Conservation (phyloP, 1,284 basidiomycete genomes). For the Xerocomus minutiporus region DNA sequence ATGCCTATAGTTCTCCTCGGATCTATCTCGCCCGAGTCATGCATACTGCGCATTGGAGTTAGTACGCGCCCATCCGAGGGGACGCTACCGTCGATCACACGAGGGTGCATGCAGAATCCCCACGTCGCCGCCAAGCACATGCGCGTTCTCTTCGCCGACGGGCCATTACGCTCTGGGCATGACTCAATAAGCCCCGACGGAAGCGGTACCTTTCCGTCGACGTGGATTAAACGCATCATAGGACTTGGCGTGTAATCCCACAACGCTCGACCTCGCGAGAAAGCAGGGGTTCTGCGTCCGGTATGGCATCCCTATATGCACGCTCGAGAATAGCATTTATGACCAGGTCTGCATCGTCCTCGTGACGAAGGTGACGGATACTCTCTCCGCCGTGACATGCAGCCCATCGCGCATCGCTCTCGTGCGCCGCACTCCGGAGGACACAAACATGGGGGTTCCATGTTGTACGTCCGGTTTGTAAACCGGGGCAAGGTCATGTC, state of each 20-base stretch:
- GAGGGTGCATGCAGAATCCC: not conserved
- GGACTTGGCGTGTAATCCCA: not conserved
- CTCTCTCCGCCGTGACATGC: not conserved
- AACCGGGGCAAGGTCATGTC: not conserved
- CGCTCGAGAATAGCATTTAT: not conserved
- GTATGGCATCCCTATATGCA: no score
- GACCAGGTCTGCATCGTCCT: not conserved
- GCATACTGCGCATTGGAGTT: not conserved
- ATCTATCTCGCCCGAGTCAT: not conserved
- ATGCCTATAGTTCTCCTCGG: not conserved
- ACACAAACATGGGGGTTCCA: not conserved
- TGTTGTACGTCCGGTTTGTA: no score
- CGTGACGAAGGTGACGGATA: not conserved
- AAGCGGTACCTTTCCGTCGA: not conserved
- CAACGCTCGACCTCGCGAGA: not conserved
- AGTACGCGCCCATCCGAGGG: not conserved
- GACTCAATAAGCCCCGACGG: not conserved
- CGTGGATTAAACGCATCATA: not conserved
- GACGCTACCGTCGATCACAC: not conserved
- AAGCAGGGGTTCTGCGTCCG: no score
- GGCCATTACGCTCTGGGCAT: not conserved
- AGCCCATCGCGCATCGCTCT: not conserved
- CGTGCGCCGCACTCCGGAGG: not conserved
- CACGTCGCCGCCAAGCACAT: not conserved
- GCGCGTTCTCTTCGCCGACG: not conserved